phyloP scores from a whole-genome alignment of 108 stramenopile species.

The Pseudonitzschia multiseries region DNA sequence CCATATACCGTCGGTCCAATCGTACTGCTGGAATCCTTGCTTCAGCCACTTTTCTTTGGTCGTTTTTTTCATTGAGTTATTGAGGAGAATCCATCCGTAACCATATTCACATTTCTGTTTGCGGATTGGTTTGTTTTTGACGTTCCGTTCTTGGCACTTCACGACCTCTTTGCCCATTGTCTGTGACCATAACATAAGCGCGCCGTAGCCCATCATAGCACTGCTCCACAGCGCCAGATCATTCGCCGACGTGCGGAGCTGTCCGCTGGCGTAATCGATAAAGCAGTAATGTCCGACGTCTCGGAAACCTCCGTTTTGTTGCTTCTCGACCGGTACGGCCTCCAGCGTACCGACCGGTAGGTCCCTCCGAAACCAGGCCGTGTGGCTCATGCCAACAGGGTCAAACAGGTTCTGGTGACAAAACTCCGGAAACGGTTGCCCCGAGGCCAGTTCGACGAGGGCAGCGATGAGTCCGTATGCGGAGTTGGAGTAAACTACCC shows the following conservation, averaged over 20 bases:
- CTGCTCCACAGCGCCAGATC: conserved; percentile 15
- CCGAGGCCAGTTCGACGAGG: conserved; percentile 19
- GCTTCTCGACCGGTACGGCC: conserved; percentile 21
- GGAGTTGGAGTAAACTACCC: conserved; percentile 19
- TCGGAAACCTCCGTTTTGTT: not conserved
- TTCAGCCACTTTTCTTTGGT: not conserved
- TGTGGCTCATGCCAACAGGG: conserved; percentile 25
- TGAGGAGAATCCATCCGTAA: conserved; percentile 3
- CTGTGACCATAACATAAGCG: conserved; percentile 22
- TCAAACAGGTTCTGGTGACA: conserved; percentile 24
- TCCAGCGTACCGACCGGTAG: conserved; percentile 1
- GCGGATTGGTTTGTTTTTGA: not conserved
- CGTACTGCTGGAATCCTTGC: not conserved
- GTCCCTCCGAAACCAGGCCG: conserved; percentile 22
- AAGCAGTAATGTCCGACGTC: conserved; percentile 35
- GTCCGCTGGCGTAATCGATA: conserved; percentile 28
- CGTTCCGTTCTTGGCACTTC: conserved; percentile 13
- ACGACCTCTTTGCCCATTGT: not conserved
- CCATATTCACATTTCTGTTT: conserved; percentile 22
- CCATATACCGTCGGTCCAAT: conserved; percentile 22
- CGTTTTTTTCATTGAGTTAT: not conserved
- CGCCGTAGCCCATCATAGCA: conserved; percentile 20
- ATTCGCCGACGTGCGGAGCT: conserved; percentile 17
- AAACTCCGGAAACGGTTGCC: conserved; percentile 12
- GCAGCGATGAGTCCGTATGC: conserved; percentile 28